Percentiles rank a stretch among this genome's conserved stretches.
Evolutionary conservation across 1,139 yeast genomes (phyloP).

Genomic region (Hansenula sp.): DNA sequence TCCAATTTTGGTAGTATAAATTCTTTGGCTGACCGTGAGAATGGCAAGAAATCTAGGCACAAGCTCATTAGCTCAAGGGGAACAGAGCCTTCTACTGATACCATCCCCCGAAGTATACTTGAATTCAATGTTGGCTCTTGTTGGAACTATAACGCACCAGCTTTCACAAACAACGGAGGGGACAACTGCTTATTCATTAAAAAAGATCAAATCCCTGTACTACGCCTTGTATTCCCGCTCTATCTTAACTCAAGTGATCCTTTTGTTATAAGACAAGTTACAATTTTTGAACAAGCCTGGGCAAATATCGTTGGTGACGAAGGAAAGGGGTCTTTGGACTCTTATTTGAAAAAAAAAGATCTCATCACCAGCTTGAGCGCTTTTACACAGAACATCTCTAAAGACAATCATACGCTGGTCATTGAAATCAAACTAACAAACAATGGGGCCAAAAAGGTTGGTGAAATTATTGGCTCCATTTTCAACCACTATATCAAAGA

Average conservation of each 20-base stretch:
- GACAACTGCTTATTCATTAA: conserved; percentile 26
- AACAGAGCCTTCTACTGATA: not conserved
- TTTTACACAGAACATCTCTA: conserved; percentile 35
- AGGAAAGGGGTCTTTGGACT: conserved; percentile 40
- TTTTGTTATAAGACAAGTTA: conserved; percentile 15
- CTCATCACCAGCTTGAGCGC: conserved; percentile 35
- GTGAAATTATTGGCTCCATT: conserved; percentile 28
- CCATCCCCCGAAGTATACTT: not conserved
- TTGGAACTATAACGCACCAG: conserved; percentile 14
- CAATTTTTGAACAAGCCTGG: conserved; percentile 41
- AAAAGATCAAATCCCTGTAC: conserved; percentile 23
- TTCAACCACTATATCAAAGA: conserved; percentile 26
- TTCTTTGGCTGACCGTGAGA: conserved; percentile 3
- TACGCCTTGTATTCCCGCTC: conserved; percentile 40
- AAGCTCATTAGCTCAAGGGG: conserved; percentile 1
- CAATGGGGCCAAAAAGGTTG: conserved; percentile 33
- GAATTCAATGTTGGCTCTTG: conserved; percentile 14
- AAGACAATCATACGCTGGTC: conserved; percentile 32
- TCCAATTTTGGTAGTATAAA: conserved; percentile 34
- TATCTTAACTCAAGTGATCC: conserved; percentile 7
- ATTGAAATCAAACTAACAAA: conserved; percentile 45
- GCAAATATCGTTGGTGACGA: conserved; percentile 63
- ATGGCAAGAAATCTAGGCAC: conserved; percentile 7
- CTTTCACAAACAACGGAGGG: conserved; percentile 18
- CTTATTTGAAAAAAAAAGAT: conserved; percentile 27